phyloP scores from a whole-genome alignment of 164 flowering plant species.

The Chimonanthus salicifolius region DNA sequence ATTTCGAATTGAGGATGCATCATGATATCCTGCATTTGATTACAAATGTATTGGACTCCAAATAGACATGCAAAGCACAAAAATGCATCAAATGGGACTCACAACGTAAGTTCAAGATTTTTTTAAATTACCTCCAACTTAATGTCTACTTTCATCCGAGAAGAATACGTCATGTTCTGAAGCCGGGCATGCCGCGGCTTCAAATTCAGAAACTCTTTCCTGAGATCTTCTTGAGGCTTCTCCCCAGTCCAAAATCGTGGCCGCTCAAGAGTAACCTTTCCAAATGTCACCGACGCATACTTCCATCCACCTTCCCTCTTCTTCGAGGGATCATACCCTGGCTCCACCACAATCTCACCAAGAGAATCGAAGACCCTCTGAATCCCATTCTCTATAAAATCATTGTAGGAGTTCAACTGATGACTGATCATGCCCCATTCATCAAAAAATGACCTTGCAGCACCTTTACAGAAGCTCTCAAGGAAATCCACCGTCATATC shows the following conservation, averaged over 20 bases:
- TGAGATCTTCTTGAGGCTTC: conserved; percentile 16
- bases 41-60: too few species aligned
- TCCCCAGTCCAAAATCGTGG: conserved; percentile 53
- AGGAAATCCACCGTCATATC: conserved; percentile 30
- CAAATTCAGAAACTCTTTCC: conserved; percentile 29
- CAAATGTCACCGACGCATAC: conserved; percentile 58
- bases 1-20: too few species aligned
- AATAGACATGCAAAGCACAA: background rate
- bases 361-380: conserved; percentile 59
- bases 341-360: conserved; percentile 59
- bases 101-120: background rate
- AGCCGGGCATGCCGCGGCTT: conserved; percentile 82
- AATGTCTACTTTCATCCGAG: conserved; percentile 55
- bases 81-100: background rate
- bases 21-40: too few species aligned
- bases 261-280: conserved; percentile 50
- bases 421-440: conserved; percentile 75
- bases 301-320: conserved; percentile 63
- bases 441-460: conserved; percentile 48
- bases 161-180: conserved; percentile 78
- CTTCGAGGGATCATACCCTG: conserved; percentile 73
- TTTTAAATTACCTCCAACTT: conserved; percentile 41
- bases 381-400: conserved; percentile 54
- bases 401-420: conserved; percentile 73
- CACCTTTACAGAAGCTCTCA: conserved; percentile 43